Base-by-base conservation (phyloP, 78 protist species). In the Dictyostelium capitatum region DNA sequence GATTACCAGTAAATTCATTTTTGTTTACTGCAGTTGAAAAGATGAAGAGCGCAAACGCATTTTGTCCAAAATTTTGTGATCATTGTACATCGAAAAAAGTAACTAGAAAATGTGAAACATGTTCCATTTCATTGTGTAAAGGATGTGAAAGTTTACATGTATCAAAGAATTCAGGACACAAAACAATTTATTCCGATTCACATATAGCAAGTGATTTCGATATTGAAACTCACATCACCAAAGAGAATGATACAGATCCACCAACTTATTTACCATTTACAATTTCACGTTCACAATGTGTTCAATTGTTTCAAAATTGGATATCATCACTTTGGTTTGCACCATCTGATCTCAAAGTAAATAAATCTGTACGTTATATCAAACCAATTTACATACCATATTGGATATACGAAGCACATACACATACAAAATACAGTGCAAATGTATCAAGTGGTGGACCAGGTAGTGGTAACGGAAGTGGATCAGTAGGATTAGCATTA, bases 351-450 rank as follows among this genome's bases (percentile, higher is more conserved):
- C 47, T 87, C 23, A 77, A 87, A 6, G 72, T 47, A 3, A 87
- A 75, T 4, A 28, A 47, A 11, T 48, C 75, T 1, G 53, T 87
- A 0, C 72, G 93, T 57, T 87, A 87, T 23, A 77, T 87, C 0
- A 87, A 87, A 23, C 85, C 93, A 7, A 80, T 87, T 6, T 87
- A 87, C 15, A n/a, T 87, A 12, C 93, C 93, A 14, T 87, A 87
- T 64, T 87, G 93, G 93, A 77, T 87, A 3, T 87, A 59, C n/a
- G 93, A 87, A 47, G 93, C 84, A 4, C 84, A 77, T n/a, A 87
- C 93, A 11, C n/a, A 43, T 5, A 87, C 93, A 12, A 87, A 64
- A 59, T 87, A 87, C 37, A 82, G 93, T 23, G 93, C 84, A n/a
- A 37, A 47, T 1, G 23, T 87, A 15, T 74, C 84, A 7, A 65